These are phyloP conservation scores for Cynanchum wilfordii DNA, from an alignment of 257 asterid genomes.

Conservation along the genomic window DNA sequence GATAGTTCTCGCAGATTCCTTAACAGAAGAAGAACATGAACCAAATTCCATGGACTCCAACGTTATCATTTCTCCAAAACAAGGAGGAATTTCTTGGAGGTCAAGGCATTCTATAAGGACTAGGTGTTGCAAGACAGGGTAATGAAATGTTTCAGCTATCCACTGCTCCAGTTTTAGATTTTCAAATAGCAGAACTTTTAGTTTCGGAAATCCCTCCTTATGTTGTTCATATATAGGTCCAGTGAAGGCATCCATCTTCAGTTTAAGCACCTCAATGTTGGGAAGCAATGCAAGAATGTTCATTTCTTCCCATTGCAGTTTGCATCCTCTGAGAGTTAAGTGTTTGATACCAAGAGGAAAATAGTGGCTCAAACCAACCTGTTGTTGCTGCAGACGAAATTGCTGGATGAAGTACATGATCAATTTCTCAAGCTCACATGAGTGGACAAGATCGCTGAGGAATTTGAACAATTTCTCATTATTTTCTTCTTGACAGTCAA, in stretches of 20 bases:
- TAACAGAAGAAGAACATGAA: background rate
- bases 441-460: slow-evolving; percentile 4
- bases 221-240: slow-evolving; percentile 18
- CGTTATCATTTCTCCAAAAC: background rate
- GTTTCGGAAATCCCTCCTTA: slow-evolving; percentile 11
- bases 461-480: background rate
- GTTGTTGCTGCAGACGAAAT: background rate
- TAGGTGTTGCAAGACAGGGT: background rate
- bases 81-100: background rate
- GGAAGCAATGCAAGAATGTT: slow-evolving; percentile 13
- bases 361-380: background rate
- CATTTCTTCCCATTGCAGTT: slow-evolving; percentile 14
- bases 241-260: slow-evolving; percentile 4
- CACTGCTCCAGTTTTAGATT: slow-evolving; percentile 1
- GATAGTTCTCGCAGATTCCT: background rate
- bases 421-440: slow-evolving; percentile 13
- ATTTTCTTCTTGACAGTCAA: background rate
- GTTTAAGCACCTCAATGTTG: slow-evolving; percentile 20
- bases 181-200: slow-evolving; percentile 11
- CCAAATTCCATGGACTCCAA: background rate
- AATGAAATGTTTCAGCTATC: slow-evolving; percentile 5
- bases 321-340: slow-evolving; percentile 12
- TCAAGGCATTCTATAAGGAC: background rate
- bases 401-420: background rate
- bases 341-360: slow-evolving; percentile 10